These are phyloP conservation scores for Parascedosporium putredinis DNA, from an alignment of 2,329 filamentous ascomycete species.

Conservation along the genomic window DNA sequence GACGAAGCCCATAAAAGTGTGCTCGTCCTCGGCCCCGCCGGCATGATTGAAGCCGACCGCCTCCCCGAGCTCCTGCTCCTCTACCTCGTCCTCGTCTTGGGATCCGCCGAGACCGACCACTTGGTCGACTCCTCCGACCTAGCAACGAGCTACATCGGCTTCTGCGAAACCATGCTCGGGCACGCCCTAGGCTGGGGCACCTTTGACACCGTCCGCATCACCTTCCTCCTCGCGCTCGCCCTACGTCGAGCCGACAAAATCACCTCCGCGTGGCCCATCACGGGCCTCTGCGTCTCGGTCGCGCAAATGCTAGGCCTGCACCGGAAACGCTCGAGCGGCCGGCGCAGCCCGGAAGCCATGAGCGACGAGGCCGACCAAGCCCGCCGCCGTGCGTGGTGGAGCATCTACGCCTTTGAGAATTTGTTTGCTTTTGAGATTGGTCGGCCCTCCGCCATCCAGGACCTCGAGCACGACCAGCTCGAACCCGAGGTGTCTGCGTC, in stretches of 20 bases:
- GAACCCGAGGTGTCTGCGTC: neutral
- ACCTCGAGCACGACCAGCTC: neutral
- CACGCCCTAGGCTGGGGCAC: neutral
- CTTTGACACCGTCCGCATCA: neutral
- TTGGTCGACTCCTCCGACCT: neutral
- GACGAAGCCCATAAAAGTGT: neutral
- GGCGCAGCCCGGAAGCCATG: neutral
- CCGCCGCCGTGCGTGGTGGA: neutral
- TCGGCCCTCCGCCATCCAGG: neutral
- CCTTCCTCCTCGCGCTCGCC: neutral
- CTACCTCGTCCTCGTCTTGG: neutral
- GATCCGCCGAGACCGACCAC: neutral
- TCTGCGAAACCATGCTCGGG: neutral
- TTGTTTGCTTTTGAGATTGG: neutral
- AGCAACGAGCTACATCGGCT: neutral
- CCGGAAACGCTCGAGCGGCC: neutral
- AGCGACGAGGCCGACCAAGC: neutral
- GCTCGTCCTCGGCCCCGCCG: neutral
- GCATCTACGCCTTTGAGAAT: neutral
- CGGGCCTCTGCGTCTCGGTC: neutral
- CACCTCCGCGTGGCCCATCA: neutral
- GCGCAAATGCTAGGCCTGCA: neutral
- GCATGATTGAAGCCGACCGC: neutral
- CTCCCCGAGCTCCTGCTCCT: neutral
- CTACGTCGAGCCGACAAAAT: neutral